phyloP scores from a whole-genome alignment of 345 rosid genomes.

The Cochlearia excelsa region DNA sequence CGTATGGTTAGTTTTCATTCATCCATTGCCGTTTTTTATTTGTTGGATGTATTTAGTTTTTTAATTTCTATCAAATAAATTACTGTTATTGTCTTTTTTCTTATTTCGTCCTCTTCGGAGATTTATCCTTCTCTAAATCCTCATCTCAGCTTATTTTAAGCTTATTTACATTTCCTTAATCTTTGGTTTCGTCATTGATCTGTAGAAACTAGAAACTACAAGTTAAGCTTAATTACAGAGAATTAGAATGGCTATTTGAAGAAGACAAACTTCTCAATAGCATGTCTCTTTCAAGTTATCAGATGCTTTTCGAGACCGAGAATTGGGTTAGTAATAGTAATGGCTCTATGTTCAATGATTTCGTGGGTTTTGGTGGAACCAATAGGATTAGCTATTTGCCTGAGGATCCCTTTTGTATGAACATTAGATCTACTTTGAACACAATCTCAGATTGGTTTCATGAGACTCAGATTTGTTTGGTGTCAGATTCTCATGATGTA shows the following conservation, averaged over 20 bases:
- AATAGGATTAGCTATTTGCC: slow-evolving; percentile 16
- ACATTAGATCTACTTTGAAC: slow-evolving; percentile 26
- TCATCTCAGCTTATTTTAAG: not conserved
- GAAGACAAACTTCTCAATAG: slow-evolving; percentile 6
- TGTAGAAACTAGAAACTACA: not conserved
- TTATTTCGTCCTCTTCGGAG: not conserved
- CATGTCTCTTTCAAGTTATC: slow-evolving; percentile 2
- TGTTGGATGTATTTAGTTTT: slow-evolving; percentile 25
- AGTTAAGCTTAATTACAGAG: not conserved
- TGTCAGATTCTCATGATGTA: slow-evolving; percentile 13
- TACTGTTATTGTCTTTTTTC: not conserved
- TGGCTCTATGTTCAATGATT: not conserved
- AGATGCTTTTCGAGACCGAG: slow-evolving; percentile 8
- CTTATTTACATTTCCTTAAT: too few relatives aligned
- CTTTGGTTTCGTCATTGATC: too few relatives aligned
- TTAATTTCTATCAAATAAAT: not conserved
- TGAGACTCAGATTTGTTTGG: slow-evolving; percentile 21
- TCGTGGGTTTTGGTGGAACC: not conserved
- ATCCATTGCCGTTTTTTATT: slow-evolving; percentile 10
- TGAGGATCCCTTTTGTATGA: slow-evolving; percentile 36
- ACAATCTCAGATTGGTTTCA: slow-evolving; percentile 25
- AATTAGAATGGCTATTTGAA: not conserved
- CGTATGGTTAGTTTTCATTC: slow-evolving; percentile 5
- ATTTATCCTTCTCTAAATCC: not conserved
- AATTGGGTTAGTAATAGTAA: not conserved